phyloP scores from a whole-genome alignment of 2,329 filamentous ascomycete genomes.

The Stachybotrys chartarum region DNA sequence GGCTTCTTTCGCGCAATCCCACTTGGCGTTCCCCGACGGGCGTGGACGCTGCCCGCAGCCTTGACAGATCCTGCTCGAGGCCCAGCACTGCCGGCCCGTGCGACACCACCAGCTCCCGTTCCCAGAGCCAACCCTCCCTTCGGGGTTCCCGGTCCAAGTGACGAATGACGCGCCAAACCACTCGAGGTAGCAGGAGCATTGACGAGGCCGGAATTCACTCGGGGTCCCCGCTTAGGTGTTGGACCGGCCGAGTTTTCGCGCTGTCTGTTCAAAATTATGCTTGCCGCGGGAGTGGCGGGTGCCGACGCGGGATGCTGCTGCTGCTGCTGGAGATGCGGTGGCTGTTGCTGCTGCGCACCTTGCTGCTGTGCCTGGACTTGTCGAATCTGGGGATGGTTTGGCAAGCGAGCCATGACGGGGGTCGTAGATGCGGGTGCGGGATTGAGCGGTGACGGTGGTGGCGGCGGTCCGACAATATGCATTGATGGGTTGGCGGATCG shows the following conservation, averaged over 20 bases:
- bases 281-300: slow-evolving; percentile 53
- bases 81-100: slow-evolving; percentile 52
- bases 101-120: slow-evolving; percentile 24
- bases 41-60: slow-evolving; percentile 25
- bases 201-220: slow-evolving; percentile 39
- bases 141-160: slow-evolving; percentile 55
- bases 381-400: slow-evolving; percentile 38
- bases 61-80: slow-evolving; percentile 46
- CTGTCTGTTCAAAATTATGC: slow-evolving; percentile 51
- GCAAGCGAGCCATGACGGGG: slow-evolving; percentile 34
- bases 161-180: slow-evolving; percentile 54
- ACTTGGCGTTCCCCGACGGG: slow-evolving; percentile 43
- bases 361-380: slow-evolving; percentile 39
- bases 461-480: slow-evolving; percentile 18
- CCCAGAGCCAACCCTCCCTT: slow-evolving; percentile 30
- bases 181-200: slow-evolving; percentile 46
- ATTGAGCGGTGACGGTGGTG: slow-evolving; percentile 13
- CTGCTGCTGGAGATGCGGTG: slow-evolving; percentile 44
- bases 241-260: slow-evolving; percentile 54
- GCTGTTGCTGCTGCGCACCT: slow-evolving; percentile 39
- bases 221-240: slow-evolving; percentile 45
- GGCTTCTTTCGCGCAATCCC: slow-evolving; percentile 40
- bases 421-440: slow-evolving; percentile 25
- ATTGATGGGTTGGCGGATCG: slow-evolving; percentile 36
- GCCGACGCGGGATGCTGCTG: slow-evolving; percentile 43